Percentiles rank a stretch among this genome's conserved stretches.
Conservation (phyloP, 1,284 basidiomycete genomes). For the Coniferiporia sulphurascens region DNA sequence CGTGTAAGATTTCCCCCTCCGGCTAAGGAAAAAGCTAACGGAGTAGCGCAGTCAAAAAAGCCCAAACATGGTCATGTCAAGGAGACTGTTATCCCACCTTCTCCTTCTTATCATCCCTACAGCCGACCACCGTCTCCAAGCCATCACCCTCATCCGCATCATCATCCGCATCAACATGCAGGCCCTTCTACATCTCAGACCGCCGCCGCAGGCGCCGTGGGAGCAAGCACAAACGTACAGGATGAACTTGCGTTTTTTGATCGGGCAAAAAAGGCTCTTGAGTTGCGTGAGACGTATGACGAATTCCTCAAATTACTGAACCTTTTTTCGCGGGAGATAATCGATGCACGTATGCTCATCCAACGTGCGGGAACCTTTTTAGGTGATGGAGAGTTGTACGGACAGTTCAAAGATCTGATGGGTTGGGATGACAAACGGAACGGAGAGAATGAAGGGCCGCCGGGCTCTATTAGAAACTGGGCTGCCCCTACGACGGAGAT, state of each 20-base stretch:
- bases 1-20: constrained; percentile 1
- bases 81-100: constrained; percentile 16
- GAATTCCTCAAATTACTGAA: constrained; percentile 83
- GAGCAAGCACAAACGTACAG: constrained; percentile 40
- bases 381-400: constrained; percentile 74
- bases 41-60: constrained; percentile 25
- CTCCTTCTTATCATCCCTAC: constrained; percentile 17
- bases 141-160: constrained; percentile 12
- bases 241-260: constrained; percentile 95
- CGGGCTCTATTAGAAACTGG: constrained; percentile 68
- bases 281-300: constrained; percentile 71
- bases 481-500: constrained; percentile 53
- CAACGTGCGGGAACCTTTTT: constrained; percentile 80
- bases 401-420: constrained; percentile 84
- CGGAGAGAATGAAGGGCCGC: constrained; percentile 69
- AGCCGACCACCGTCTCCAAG: constrained; percentile 19
- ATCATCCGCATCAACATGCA: constrained; percentile 13
- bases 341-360: constrained; percentile 81
- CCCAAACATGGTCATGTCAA: constrained; percentile 25
- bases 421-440: constrained; percentile 71
- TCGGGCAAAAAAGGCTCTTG: constrained; percentile 75
- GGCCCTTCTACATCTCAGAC: constrained; percentile 23
- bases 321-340: constrained; percentile 82
- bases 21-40: constrained; percentile 4
- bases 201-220: constrained; percentile 25